Evolutionary conservation across 1,139 yeast species (phyloP).

Genomic region (Scheffersomyces insectosa): DNA sequence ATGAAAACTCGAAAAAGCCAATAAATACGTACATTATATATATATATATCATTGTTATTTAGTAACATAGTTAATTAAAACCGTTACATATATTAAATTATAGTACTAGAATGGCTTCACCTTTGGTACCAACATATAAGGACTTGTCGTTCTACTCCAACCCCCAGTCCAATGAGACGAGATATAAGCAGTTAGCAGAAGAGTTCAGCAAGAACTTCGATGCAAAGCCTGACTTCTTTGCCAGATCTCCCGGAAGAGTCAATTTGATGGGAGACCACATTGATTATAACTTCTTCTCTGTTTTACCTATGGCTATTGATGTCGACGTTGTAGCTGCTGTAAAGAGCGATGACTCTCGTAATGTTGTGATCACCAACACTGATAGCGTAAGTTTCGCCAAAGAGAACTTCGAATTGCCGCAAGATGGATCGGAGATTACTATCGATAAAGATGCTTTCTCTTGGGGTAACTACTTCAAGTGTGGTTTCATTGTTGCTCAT

Average conservation of each 20-base stretch:
- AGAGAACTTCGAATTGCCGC: slow-evolving; percentile 39
- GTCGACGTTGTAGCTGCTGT: slow-evolving; percentile 64
- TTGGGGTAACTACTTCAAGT: slow-evolving; percentile 71
- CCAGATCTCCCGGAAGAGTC: slow-evolving; percentile 75
- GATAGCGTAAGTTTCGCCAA: slow-evolving; percentile 26
- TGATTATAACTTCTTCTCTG: slow-evolving; percentile 68
- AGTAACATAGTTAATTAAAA: too few species aligned
- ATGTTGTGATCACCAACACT: slow-evolving; percentile 46
- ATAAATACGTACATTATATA: too few species aligned
- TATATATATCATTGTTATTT: too few species aligned
- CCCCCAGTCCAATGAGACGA: slow-evolving; percentile 20
- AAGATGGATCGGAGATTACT: slow-evolving; percentile 38
- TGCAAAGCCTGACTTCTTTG: slow-evolving; percentile 41
- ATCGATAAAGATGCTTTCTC: slow-evolving; percentile 52
- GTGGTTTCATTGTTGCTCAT: slow-evolving; percentile 65
- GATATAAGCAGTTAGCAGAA: slow-evolving; percentile 26
- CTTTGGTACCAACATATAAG: slow-evolving; percentile 33
- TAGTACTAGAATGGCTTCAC: neutral
- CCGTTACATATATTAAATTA: too few species aligned
- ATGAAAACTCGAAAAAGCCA: too few species aligned
- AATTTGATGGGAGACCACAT: slow-evolving; percentile 77
- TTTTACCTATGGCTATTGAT: slow-evolving; percentile 76
- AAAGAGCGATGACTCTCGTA: slow-evolving; percentile 23
- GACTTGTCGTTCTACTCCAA: slow-evolving; percentile 39
- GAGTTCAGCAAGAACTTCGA: slow-evolving; percentile 22